Evolutionary conservation across 108 stramenopile genomes (phyloP).

Genomic region (Thalassiosira profunda): DNA sequence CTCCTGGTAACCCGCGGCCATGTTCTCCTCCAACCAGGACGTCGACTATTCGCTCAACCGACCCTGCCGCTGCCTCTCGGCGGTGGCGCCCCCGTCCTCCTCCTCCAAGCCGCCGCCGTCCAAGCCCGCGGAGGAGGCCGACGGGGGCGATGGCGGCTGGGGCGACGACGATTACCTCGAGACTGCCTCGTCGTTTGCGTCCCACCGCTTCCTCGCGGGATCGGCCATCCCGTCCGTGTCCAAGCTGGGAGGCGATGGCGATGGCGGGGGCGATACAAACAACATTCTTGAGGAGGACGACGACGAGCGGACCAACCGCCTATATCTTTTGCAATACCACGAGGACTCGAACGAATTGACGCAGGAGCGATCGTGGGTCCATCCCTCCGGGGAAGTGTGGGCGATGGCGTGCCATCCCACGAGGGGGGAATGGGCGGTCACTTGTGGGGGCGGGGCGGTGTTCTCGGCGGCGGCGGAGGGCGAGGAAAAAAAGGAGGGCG

Average conservation of each 20-base stretch:
- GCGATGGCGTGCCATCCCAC: constrained; percentile 32
- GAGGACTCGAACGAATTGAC: constrained; percentile 52
- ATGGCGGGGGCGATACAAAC: neutral
- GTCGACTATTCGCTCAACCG: constrained; percentile 41
- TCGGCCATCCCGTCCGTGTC: constrained; percentile 21
- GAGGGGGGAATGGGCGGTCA: constrained; percentile 30
- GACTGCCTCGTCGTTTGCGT: neutral
- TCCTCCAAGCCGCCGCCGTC: neutral
- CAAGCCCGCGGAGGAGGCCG: neutral
- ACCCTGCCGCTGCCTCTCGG: constrained; percentile 41
- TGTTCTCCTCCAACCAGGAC: constrained; percentile 44
- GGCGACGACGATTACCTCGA: constrained; percentile 5
- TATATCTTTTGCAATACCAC: constrained; percentile 42
- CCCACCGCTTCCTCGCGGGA: constrained; percentile 17
- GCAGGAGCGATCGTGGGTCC: constrained; percentile 19
- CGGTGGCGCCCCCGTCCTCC: constrained; percentile 21
- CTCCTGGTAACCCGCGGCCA: too few species aligned
- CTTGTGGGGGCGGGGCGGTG: constrained; percentile 48
- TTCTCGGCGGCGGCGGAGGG: neutral
- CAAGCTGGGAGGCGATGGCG: constrained; percentile 12
- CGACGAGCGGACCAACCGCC: constrained; percentile 28
- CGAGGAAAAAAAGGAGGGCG: constrained; percentile 1
- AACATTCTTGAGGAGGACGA: constrained; percentile 23
- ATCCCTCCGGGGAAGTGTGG: constrained; percentile 54
- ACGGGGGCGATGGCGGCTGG: neutral